These are phyloP conservation scores for Teratosphaeria epicoccoides DNA, from an alignment of 2,329 filamentous ascomycete genomes.

Conservation along the genomic window DNA sequence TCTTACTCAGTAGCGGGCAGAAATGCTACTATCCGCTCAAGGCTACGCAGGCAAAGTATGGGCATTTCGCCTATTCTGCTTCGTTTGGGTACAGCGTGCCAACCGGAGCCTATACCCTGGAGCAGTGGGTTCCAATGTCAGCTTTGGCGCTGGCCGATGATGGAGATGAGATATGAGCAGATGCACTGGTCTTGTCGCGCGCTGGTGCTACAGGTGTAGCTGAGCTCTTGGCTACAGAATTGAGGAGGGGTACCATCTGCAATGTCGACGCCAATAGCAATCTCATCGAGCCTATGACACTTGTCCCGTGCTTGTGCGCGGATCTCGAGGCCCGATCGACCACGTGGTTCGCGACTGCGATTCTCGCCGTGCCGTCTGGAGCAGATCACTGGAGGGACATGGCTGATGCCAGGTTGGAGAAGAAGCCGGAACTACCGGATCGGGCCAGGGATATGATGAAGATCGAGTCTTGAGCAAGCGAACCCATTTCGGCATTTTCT, in stretches of 20 bases:
- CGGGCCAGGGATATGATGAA: not conserved
- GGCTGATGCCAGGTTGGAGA: slow-evolving; percentile 34
- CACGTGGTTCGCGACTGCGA: slow-evolving; percentile 58
- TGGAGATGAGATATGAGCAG: slow-evolving; percentile 56
- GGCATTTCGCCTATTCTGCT: slow-evolving; percentile 66
- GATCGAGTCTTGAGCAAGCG: not conserved
- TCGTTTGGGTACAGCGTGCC: slow-evolving; percentile 69
- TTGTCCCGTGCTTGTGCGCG: slow-evolving; percentile 58
- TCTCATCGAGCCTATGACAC: slow-evolving; percentile 59
- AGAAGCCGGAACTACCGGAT: not conserved
- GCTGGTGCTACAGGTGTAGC: slow-evolving; percentile 43
- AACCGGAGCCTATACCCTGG: slow-evolving; percentile 62
- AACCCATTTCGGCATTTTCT: not conserved
- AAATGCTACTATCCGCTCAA: slow-evolving; percentile 76
- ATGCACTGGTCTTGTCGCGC: slow-evolving; percentile 36
- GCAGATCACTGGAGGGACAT: slow-evolving; percentile 40
- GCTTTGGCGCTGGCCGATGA: slow-evolving; percentile 69
- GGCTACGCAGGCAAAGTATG: slow-evolving; percentile 72
- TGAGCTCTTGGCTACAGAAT: slow-evolving; percentile 32
- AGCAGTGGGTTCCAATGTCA: slow-evolving; percentile 66
- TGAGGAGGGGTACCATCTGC: slow-evolving; percentile 51
- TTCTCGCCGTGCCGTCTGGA: slow-evolving; percentile 58
- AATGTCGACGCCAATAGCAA: slow-evolving; percentile 74
- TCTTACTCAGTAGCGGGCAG: slow-evolving; percentile 65
- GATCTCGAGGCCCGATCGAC: slow-evolving; percentile 48